phyloP scores from a whole-genome alignment of 2,329 filamentous ascomycete species.

The Pseudocercospora eumusae region DNA sequence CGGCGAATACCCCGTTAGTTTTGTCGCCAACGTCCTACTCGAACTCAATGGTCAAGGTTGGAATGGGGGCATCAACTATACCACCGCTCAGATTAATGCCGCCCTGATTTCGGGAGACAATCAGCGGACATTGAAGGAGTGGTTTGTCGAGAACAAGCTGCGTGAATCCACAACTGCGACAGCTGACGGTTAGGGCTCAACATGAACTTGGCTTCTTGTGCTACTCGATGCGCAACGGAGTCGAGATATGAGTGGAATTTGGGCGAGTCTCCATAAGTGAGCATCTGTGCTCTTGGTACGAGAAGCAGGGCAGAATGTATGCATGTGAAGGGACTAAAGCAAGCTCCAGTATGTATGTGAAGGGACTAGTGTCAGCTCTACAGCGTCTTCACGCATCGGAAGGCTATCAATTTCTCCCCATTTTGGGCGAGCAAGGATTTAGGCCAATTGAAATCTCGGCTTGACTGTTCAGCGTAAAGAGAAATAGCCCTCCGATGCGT shows the following conservation, averaged over 20 bases:
- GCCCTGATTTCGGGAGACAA: background rate
- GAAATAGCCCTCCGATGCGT: too few species aligned
- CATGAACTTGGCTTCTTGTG: background rate
- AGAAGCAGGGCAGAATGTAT: background rate
- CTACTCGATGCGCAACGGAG: background rate
- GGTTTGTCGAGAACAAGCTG: constrained; percentile 6
- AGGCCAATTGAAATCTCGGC: too few species aligned
- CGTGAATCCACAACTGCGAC: background rate
- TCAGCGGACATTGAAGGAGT: background rate
- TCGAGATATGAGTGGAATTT: background rate
- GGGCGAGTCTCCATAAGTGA: background rate
- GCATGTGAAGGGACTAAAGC: background rate
- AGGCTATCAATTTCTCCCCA: too few species aligned
- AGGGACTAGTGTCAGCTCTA: too few species aligned
- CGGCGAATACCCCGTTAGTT: background rate
- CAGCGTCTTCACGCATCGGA: too few species aligned
- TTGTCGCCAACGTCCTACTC: background rate
- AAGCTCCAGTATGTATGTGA: too few species aligned
- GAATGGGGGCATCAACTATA: background rate
- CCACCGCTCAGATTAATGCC: background rate
- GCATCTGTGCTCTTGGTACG: background rate
- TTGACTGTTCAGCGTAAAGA: too few species aligned
- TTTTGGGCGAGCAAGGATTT: too few species aligned
- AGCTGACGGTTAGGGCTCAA: background rate
- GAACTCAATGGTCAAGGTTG: background rate